Conservation (phyloP, 805 yeast genomes). For the Ogataea pini region DNA sequence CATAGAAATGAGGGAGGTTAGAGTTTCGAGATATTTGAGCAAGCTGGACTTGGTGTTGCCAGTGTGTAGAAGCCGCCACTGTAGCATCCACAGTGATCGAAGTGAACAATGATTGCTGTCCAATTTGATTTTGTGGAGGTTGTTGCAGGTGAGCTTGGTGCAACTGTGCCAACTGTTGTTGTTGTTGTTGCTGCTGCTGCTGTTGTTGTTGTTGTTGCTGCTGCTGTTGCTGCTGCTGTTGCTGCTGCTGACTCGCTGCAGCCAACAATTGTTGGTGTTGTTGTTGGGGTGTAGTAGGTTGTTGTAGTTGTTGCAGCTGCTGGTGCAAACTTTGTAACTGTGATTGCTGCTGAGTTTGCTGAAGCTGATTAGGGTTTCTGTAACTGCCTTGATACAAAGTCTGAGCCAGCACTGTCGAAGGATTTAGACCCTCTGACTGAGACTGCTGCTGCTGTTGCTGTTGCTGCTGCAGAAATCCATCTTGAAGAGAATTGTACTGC, state of each 20-base stretch:
- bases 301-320: slow-evolving; percentile 28
- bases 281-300: slow-evolving; percentile 33
- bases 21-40: slow-evolving; percentile 70
- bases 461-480: slow-evolving; percentile 27
- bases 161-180: slow-evolving; percentile 32
- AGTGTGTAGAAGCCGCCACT: slow-evolving; percentile 45
- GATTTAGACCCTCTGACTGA: slow-evolving; percentile 33
- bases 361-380: slow-evolving; percentile 37
- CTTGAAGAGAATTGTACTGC: slow-evolving; percentile 23
- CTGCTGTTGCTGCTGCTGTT: slow-evolving; percentile 27
- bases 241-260: slow-evolving; percentile 32
- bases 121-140: slow-evolving; percentile 22
- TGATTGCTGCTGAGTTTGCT: slow-evolving; percentile 27
- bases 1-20: slow-evolving; percentile 75
- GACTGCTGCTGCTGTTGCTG: slow-evolving; percentile 27
- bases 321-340: slow-evolving; percentile 28
- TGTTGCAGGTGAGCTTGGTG: slow-evolving; percentile 31
- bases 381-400: slow-evolving; percentile 42
- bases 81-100: slow-evolving; percentile 38
- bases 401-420: slow-evolving; percentile 41
- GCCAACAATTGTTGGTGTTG: slow-evolving; percentile 24
- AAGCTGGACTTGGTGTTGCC: slow-evolving; percentile 81
- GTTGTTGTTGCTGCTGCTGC: slow-evolving; percentile 33
- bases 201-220: slow-evolving; percentile 29
- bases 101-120: slow-evolving; percentile 27